Evolutionary conservation across 2,329 filamentous ascomycete species (phyloP), one percentile per base, ranked within the genome.

Genomic region (Colletotrichum tofieldiae): DNA sequence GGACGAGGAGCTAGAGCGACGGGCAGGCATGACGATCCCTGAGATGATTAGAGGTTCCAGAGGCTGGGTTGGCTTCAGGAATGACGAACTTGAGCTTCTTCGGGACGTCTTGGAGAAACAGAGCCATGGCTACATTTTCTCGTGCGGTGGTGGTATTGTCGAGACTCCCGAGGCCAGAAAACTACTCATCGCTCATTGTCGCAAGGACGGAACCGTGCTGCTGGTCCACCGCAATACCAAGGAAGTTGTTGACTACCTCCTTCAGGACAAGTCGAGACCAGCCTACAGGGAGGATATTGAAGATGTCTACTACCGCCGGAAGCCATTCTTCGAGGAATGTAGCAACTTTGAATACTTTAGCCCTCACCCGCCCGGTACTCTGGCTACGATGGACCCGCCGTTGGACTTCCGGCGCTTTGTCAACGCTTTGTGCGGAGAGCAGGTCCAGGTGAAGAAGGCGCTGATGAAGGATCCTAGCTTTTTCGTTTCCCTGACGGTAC

Each of bases 261-360:
- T 93, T 77, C 90, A 92, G 56, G 96, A 99, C 84, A 95, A 97
- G 84, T 94, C 93, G 29, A 90, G 96, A 8, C 96, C 96, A 35
- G 96, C 96, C 11, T 98, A 98, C 79, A 92, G 95, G 6, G 95
- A 96, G 76, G 93, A 98, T 78, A 97, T 98, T 85, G 93, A 94
- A 84, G 91, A 91, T 12, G 96, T 99, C 2, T 99, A 97, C 87
- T 85, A 94, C 69, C 92, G 96, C 65, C 92, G 96, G 47, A 96
- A 95, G 81, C 93, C 92, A 3, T 98, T 94, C 91, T 98, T 94
- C 82, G 88, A 94, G 69, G 91, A 96, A 80, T 98, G 96, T 86
- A 98, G 95, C 85, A 99, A 97, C 80, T 93, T 94, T 77, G 91
- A 97, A 77, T 98, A 98, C 84, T 93, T 96, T 84, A 97, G 94